Evolutionary conservation across 2,329 filamentous ascomycete species (phyloP).

Genomic region (Scytalidium lignicola): DNA sequence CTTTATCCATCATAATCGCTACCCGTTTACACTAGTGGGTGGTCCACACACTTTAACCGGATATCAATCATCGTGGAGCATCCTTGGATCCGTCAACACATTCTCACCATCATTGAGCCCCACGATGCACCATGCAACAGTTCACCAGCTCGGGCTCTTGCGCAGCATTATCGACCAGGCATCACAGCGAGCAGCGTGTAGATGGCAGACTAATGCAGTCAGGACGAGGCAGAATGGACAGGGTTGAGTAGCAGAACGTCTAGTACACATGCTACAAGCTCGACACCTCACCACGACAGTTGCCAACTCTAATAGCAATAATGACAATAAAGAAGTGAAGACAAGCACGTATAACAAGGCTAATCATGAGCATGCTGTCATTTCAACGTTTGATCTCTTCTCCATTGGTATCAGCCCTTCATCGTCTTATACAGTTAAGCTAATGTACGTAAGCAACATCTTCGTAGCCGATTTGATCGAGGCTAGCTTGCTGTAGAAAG

Average conservation of each 20-base stretch:
- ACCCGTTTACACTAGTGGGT: too few relatives aligned
- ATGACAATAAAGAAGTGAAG: constrained; percentile 24
- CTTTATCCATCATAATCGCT: too few relatives aligned
- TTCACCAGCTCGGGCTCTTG: constrained; percentile 21
- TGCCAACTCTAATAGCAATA: not conserved
- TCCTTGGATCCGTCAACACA: too few relatives aligned
- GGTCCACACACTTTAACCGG: too few relatives aligned
- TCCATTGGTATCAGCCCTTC: constrained; percentile 48
- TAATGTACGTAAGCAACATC: constrained; percentile 49
- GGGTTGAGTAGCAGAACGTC: constrained; percentile 1
- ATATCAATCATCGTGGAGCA: too few relatives aligned
- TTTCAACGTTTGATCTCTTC: constrained; percentile 47
- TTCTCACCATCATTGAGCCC: not conserved
- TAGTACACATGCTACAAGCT: constrained; percentile 4
- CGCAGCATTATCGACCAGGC: constrained; percentile 10
- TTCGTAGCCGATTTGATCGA: constrained; percentile 44
- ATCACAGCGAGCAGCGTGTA: not conserved
- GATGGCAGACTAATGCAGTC: not conserved
- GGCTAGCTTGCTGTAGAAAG: constrained; percentile 38
- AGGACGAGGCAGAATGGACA: not conserved
- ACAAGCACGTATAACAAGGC: constrained; percentile 42
- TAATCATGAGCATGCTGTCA: constrained; percentile 46
- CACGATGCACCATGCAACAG: constrained; percentile 20
- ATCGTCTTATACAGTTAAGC: constrained; percentile 46
- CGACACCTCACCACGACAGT: constrained; percentile 17